phyloP scores from a whole-genome alignment of 441 rosid genomes.

The Kokia cookei region DNA sequence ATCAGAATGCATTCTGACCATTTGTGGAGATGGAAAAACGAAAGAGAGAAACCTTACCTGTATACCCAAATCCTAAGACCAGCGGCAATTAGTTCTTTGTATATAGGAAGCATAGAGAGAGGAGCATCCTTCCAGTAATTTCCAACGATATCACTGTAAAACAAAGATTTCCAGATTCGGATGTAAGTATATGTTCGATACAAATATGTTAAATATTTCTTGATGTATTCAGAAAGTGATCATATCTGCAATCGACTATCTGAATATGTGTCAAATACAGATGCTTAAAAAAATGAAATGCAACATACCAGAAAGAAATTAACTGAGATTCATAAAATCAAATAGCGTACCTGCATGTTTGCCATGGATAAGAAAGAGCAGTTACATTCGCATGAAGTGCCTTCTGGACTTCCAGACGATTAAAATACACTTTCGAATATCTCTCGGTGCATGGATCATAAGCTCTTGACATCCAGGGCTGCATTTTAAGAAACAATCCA shows the following conservation, averaged over 20 bases:
- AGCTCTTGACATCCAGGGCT: constrained; percentile 98
- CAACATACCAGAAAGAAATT: not conserved
- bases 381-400: constrained; percentile 93
- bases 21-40: not conserved
- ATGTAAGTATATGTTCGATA: not conserved
- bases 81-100: constrained; percentile 75
- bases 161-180: constrained; percentile 1
- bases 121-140: constrained; percentile 78
- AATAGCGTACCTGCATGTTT: constrained; percentile 61
- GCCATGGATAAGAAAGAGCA: constrained; percentile 60
- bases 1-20: not conserved
- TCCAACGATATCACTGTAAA: constrained; percentile 54
- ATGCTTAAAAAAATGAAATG: not conserved
- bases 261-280: not conserved
- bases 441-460: constrained; percentile 96
- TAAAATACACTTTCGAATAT: constrained; percentile 65
- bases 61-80: constrained; percentile 82
- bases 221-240: not conserved
- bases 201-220: not conserved
- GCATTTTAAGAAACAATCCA: constrained; percentile 10
- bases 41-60: constrained; percentile 38
- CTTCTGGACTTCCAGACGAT: constrained; percentile 78
- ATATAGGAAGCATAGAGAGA: constrained; percentile 87
- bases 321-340: not conserved
- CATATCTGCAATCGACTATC: not conserved